These are phyloP conservation scores for Nymphaea thermarum DNA, from an alignment of 164 flowering plant genomes.

Conservation along the genomic window DNA sequence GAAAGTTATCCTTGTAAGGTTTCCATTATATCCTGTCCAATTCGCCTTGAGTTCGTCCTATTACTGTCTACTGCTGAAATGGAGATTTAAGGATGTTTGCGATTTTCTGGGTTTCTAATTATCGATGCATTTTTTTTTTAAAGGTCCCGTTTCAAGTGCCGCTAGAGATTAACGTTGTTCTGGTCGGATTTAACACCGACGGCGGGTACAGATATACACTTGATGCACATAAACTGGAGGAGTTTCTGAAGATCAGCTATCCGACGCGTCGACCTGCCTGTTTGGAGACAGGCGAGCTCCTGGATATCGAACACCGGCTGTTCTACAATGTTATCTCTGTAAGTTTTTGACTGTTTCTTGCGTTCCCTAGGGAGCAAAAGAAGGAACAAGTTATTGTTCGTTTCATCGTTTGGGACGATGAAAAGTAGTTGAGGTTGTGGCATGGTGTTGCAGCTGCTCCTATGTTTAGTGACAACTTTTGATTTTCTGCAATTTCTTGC, in stretches of 20 bases:
- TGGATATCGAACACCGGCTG: conserved; percentile 89
- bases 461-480: too few relatives aligned
- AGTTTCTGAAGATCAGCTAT: conserved; percentile 53
- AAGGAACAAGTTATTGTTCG: too few relatives aligned
- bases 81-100: not conserved
- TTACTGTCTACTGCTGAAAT: too few relatives aligned
- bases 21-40: too few relatives aligned
- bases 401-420: too few relatives aligned
- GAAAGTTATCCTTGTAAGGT: too few relatives aligned
- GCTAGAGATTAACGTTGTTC: conserved; percentile 85
- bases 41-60: too few relatives aligned
- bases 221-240: conserved; percentile 66
- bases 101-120: not conserved
- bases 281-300: conserved; percentile 77
- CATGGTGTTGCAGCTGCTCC: too few relatives aligned
- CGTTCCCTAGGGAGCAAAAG: too few relatives aligned
- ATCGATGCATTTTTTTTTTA: not conserved
- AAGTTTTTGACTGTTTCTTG: conserved; percentile 14
- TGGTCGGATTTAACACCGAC: conserved; percentile 75
- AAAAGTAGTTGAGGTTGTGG: too few relatives aligned
- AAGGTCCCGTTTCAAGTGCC: conserved; percentile 99
- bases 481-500: too few relatives aligned
- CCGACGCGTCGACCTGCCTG: conserved; percentile 80
- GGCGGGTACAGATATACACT: conserved; percentile 79
- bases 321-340: conserved; percentile 69